Conservation (phyloP, 176 grass and related monocot species). For the Oryza nivara region DNA sequence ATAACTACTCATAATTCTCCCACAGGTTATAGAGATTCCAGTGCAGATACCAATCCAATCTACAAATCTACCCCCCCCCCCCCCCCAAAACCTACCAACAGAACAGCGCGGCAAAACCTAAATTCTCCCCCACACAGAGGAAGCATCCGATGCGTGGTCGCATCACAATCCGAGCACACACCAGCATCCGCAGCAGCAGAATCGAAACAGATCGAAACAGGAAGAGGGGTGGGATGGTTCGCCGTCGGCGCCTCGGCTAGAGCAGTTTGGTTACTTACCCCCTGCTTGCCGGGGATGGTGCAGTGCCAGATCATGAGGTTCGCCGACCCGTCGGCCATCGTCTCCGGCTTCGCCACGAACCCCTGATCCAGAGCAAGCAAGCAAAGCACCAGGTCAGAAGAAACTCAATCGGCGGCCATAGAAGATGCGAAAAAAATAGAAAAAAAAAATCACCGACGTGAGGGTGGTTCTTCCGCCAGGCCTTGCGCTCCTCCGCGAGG, state of each 20-base stretch:
- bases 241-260: not conserved
- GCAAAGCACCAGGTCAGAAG: slow-evolving; percentile 20
- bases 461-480: slow-evolving; percentile 77
- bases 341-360: slow-evolving; percentile 70
- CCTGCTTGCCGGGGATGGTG: slow-evolving; percentile 71
- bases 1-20: not conserved
- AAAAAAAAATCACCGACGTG: slow-evolving; percentile 40
- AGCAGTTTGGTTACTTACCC: slow-evolving; percentile 36
- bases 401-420: slow-evolving; percentile 20
- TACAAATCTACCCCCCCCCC: not conserved
- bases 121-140: not conserved
- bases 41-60: not conserved
- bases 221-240: not conserved
- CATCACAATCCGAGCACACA: not conserved
- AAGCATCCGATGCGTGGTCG: not conserved
- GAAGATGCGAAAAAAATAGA: too few species aligned
- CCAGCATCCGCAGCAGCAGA: not conserved
- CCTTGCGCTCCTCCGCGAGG: slow-evolving; percentile 74
- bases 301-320: slow-evolving; percentile 76
- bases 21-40: not conserved
- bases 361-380: slow-evolving; percentile 34
- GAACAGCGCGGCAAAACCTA: not conserved
- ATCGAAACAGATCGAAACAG: slow-evolving; percentile 23
- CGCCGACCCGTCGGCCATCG: slow-evolving; percentile 51
- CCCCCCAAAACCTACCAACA: not conserved